A percentile compares a stretch with the other conserved stretches of the same genome.
These are phyloP conservation scores for Aeschynomene evenia DNA, from an alignment of 306 rosid species.

Conservation along the genomic window DNA sequence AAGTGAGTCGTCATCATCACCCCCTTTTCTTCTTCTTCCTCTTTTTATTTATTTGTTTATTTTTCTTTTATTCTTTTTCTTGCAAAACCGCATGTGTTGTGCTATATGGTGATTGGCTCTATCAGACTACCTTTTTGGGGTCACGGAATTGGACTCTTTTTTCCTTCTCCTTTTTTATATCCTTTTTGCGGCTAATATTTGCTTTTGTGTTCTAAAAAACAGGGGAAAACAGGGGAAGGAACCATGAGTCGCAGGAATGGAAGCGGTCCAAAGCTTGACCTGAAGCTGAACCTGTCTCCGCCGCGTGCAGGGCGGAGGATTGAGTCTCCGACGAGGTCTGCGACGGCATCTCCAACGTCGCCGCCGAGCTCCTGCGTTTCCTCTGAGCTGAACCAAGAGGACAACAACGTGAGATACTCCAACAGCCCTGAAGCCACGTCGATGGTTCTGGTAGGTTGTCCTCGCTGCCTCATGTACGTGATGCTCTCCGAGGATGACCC, in stretches of 20 bases:
- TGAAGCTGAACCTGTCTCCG: constrained; percentile 92
- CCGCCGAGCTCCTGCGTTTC: constrained; percentile 92
- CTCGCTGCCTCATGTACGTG: constrained; percentile 93
- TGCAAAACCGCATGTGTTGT: not conserved
- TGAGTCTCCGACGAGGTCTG: constrained; percentile 67
- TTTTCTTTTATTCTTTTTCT: not conserved
- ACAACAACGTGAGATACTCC: constrained; percentile 36
- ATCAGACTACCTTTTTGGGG: not conserved
- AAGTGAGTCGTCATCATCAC: constrained; percentile 13
- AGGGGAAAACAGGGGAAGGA: not conserved
- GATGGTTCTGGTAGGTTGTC: constrained; percentile 90
- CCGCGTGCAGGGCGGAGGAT: constrained; percentile 53
- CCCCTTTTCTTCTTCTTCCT: not conserved
- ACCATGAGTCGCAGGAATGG: constrained; percentile 78
- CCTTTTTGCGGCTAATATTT: not conserved
- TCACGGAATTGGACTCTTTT: constrained; percentile 15
- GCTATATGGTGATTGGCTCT: not conserved
- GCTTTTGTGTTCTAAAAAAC: not conserved
- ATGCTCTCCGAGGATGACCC: constrained; percentile 95
- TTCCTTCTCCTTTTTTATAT: not conserved
- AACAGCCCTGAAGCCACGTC: constrained; percentile 91
- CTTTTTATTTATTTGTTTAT: no score
- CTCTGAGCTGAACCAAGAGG: constrained; percentile 64
- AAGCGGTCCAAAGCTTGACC: constrained; percentile 70
- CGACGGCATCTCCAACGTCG: constrained; percentile 70